Base-by-base conservation (phyloP, 2,329 filamentous ascomycete genomes). In the Cordyceps tenuipes region DNA sequence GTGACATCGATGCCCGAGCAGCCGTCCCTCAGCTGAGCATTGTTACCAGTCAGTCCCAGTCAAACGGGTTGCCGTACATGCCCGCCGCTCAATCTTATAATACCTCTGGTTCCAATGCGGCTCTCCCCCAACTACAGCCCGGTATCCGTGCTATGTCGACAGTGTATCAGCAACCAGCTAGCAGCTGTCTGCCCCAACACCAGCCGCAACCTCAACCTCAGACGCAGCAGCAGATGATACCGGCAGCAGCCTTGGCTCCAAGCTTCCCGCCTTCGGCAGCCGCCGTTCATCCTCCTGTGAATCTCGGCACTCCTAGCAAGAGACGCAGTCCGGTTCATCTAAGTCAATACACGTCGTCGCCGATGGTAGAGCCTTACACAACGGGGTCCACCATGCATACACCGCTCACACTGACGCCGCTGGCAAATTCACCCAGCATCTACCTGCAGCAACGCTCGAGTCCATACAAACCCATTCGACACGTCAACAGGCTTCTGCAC, bases 361-460 rank as follows among this genome's bases (percentile, higher is more conserved):
- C 85, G 0, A 71, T 88, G n/a, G 81, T 80, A n/a, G 83, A 85
- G 17, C 79, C 83, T 23, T 88, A 82, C 57, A 77, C 76, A 7
- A 76, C 79, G 49, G 70, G 65, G 53, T 82, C 83, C 2, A 73
- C 77, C 12, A 76, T 81, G 12, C 81, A 85, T 57, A 83, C 85
- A 9, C 86, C 88, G 2, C 68, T 73, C 44, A 66, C 66, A 4
- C 81, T 85, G 53, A 83, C 85, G 9, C 86, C 88, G 6, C 83
- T 85, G 49, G 87, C 89, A 36, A 82, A 94, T 64, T 97, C 94
- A 36, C 93, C 93, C 0, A 92, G 89, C 12, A 84, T 90, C 68
- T 95, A 95, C 73, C 79, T 97, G 43, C 88, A 90, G 68, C 90
- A 96, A 70, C 84, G 94, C 60, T 87, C 89, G 64, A 97, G 93